Base-by-base conservation (phyloP, 345 rosid genomes). In the Xanthoceras sorbifolium region DNA sequence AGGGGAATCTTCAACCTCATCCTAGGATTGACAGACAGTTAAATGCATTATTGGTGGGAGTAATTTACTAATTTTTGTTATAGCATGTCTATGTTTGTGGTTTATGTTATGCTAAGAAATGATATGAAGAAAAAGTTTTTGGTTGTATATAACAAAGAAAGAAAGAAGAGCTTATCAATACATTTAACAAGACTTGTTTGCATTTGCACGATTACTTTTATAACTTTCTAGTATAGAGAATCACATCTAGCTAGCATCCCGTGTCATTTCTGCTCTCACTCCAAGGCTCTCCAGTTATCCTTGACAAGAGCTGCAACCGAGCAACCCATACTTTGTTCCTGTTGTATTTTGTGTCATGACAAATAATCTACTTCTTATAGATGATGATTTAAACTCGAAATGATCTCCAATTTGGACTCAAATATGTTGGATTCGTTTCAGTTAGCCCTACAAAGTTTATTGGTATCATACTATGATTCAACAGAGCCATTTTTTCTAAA, bases 261-360 rank as follows among this genome's bases (percentile, higher is more conserved):
- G 36, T 32, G 25, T 34, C 66, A 36, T 76, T 67, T 26, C 14
- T 18, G 6, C 40, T 23, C 26, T 5, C 61, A 36, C 46, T 64
- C 18, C 71, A 65, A 46, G 54, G 26, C 67, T 61, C 36, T 42
- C 59, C 14, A 28, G 0, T 55, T 29, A 18, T 44, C 28, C 76
- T 42, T 28, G 26, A 60, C 17, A 29, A 2, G 67, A 5, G 32
- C 14, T 55, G 48, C 75, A 15, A 57, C 42, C 17, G 1, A 12
- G 40, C 6, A 22, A 71, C 26, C 50, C 23, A 34, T 1, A 18
- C 32, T 40, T 72, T 59, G 54, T 17, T 9, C 54, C 52, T 38
- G 15, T 38, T 72, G 55, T 42, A 25, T 52, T 54, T 34, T 72
- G 14, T 25, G 26, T 73, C 42, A 44, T 73, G 36, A 38, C 59